Evolutionary conservation across 805 yeast species (phyloP), one percentile per base, ranked within the genome.

Genomic region (Spathaspora passalidarum): DNA sequence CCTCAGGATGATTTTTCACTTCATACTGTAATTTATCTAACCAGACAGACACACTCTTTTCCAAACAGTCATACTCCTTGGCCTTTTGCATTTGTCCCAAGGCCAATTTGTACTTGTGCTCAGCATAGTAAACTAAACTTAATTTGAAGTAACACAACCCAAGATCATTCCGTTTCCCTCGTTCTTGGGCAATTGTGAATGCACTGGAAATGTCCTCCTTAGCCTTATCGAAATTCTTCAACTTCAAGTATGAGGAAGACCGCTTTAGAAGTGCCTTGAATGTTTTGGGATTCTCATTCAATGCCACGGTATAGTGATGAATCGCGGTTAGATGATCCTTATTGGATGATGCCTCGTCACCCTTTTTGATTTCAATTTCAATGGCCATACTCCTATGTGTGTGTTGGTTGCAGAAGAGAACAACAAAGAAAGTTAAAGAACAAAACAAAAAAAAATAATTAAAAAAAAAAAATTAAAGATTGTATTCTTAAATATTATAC

Each of bases 11-110:
- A 51, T 57, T 61, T 57, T 53, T 62, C 22, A 56, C 42, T 26
- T 71, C 75, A 21, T 63, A 53, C 49, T 46, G 56, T 22, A 53
- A 65, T 63, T 77, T 74, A 4, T 54, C 54, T 23, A 61, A 61
- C 81, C 86, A 80, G 49, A 80, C 66, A 5, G 60, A 63, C 18
- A 79, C 56, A 2, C 82, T 75, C 0, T 68, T 57, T 49, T 80
- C 83, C n/a, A 56, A 54, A 49, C 73, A 68, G 38, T 68, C 72
- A 47, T 61, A 67, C 37, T 67, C 64, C 26, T 66, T 60, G 4
- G 85, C 80, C 48, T 62, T 59, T 2, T 57, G 49, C 43, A 82
- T 65, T 48, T 70, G 69, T 16, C 54, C 57, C n/a, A 66, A 54
- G 0, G 88, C 78, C 18, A 57, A 56, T 4, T 49, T 49, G 49